Evolutionary conservation across 169 alveolate genomes (phyloP).

Genomic region (Toxoplasma gondii): DNA sequence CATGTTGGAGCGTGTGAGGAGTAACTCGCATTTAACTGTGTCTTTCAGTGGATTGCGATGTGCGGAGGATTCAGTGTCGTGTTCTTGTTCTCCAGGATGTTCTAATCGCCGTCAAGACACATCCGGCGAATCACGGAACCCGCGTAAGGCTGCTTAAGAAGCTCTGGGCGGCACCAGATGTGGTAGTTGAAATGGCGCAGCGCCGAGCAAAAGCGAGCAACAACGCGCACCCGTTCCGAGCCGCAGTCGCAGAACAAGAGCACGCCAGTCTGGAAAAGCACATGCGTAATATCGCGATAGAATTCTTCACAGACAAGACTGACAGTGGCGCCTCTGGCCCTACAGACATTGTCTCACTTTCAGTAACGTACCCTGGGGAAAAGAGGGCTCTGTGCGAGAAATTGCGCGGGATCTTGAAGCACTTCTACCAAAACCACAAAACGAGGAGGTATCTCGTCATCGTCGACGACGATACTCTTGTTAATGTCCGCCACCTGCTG

Average conservation of each 20-base stretch:
- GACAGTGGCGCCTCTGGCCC: background rate
- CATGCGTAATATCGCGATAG: constrained; percentile 12
- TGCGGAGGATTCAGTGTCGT: too few relatives aligned
- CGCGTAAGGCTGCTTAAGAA: constrained; percentile 56
- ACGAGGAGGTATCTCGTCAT: constrained; percentile 26
- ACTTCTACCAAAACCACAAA: background rate
- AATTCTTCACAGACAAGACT: background rate
- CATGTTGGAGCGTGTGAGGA: too few relatives aligned
- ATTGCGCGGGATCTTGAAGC: background rate
- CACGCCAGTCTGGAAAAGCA: background rate
- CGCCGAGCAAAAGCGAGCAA: background rate
- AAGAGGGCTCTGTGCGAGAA: constrained; percentile 19
- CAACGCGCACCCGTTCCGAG: background rate
- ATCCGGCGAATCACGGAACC: constrained; percentile 28
- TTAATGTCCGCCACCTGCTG: constrained; percentile 49
- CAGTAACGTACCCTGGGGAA: background rate
- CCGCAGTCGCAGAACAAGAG: background rate
- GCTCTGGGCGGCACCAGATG: constrained; percentile 58
- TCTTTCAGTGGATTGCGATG: too few relatives aligned
- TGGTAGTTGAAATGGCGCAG: constrained; percentile 31
- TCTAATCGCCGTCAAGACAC: constrained; percentile 55
- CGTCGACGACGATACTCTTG: constrained; percentile 55
- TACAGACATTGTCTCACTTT: background rate
- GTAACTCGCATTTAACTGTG: too few relatives aligned
- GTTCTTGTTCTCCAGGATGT: constrained; percentile 31